Evolutionary conservation across 2,329 filamentous ascomycete species (phyloP).

Genomic region (Botrytis paeoniae): DNA sequence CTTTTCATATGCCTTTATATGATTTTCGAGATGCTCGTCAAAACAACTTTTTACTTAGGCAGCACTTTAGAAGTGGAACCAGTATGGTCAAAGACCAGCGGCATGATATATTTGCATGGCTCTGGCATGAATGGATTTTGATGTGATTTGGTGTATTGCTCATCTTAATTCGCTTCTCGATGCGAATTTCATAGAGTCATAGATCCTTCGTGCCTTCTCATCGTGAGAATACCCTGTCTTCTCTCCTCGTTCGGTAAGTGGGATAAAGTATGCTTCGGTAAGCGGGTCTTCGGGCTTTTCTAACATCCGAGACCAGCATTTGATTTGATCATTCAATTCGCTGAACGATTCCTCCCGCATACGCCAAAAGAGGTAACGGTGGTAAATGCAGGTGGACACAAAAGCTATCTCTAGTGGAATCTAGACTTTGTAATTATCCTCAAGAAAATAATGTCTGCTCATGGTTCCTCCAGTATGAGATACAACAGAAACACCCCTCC

Average conservation of each 20-base stretch:
- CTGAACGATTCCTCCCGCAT: not conserved
- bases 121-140: not conserved
- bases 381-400: not conserved
- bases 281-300: not conserved
- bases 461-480: not conserved
- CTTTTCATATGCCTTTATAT: not conserved
- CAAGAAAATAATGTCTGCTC: not conserved
- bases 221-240: not conserved
- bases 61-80: not conserved
- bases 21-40: not conserved
- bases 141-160: not conserved
- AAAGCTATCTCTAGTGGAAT: not conserved
- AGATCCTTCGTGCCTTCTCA: no score
- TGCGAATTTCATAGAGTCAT: not conserved
- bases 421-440: not conserved
- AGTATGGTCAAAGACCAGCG: not conserved
- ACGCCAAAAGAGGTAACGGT: not conserved
- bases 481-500: not conserved
- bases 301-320: not conserved
- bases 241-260: not conserved
- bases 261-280: not conserved
- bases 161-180: not conserved
- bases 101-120: not conserved
- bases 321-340: not conserved
- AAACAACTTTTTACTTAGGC: not conserved